Conservation (phyloP, 78 protist genomes). For the Protostelium mycophagum region DNA sequence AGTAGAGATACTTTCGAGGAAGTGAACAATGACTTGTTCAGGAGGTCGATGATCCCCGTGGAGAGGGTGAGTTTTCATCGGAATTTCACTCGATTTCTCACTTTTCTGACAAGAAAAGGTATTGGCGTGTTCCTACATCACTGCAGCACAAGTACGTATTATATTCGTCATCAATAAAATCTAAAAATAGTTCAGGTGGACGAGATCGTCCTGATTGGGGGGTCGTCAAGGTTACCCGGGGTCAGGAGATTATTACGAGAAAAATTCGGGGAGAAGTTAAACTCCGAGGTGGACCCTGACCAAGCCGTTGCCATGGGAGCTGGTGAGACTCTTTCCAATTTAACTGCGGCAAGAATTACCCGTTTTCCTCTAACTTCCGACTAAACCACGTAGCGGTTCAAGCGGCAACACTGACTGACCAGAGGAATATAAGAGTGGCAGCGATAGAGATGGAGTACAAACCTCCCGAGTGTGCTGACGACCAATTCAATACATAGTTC, state of each 20-base stretch:
- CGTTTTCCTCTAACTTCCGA: no score
- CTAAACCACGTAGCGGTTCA: constrained; percentile 58
- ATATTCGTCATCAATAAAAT: constrained; percentile 69
- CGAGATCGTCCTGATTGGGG: constrained; percentile 84
- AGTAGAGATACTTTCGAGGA: neutral
- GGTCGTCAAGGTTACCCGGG: constrained; percentile 80
- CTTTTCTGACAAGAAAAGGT: neutral
- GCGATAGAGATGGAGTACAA: neutral
- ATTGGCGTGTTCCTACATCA: neutral
- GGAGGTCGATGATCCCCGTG: neutral
- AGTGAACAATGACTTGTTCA: neutral
- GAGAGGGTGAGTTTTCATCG: neutral
- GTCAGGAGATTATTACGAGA: constrained; percentile 68
- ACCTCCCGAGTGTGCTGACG: neutral
- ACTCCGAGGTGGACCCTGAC: constrained; percentile 71
- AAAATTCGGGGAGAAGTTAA: constrained; percentile 75
- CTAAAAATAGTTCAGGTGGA: constrained; percentile 46
- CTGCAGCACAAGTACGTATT: constrained; percentile 20
- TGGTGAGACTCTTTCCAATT: neutral
- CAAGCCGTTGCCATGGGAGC: constrained; percentile 62
- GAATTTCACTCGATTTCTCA: neutral
- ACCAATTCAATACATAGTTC: neutral
- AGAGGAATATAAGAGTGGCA: neutral
- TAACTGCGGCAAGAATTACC: no score
- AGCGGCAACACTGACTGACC: constrained; percentile 90